Base-by-base conservation (phyloP, 495 filamentous ascomycete genomes). In the Rhizodiscina lignyota region DNA sequence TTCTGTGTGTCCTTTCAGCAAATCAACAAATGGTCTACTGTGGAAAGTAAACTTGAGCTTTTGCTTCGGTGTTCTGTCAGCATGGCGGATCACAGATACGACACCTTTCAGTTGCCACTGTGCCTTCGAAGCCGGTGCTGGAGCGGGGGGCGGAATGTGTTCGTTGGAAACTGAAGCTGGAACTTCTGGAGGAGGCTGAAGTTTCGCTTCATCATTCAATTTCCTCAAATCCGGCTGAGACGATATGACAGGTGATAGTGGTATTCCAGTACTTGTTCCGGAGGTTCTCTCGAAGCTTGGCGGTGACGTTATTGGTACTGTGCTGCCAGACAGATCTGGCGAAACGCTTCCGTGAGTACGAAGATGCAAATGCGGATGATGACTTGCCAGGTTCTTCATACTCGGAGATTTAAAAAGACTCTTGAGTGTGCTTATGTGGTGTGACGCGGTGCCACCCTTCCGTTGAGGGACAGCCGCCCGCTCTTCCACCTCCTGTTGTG, bases 1-100 rank as follows among this genome's bases (percentile, higher is more conserved):
- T 60, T 96, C 87, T 46, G 86, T 79, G 50, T 97, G 87, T 0
- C 89, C 89, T 51, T 80, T 86, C 28, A 97, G 66, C 4, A 97
- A 64, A 39, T 93, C 81, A 32, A 96, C 82, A 50, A 97, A 97
- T 4, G 91, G 91, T 42, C 85, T 80, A 5, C 80, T 91, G 54
- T 96, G 91, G 48, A 97, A 97, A 0, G 89, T 97, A 51, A 94
- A 96, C 49, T 97, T 97, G 62, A 92, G 93, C 49, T 97, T 97
- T 46, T 97, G 89, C 54, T 97, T 97, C 4, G 89, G 89, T 8
- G 89, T 97, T 26, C 89, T 77, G 58, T 97, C 89, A 2, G 91
- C 89, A 52, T 97, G 89, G 18, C 89, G 71, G 33, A 97, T 78
- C 8, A 96, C 91, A 15, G 87, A 83, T 4, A 97, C 89, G 65